Conservation (phyloP, 768 basidiomycete species). For the Rubroboletus pulcherrimus region DNA sequence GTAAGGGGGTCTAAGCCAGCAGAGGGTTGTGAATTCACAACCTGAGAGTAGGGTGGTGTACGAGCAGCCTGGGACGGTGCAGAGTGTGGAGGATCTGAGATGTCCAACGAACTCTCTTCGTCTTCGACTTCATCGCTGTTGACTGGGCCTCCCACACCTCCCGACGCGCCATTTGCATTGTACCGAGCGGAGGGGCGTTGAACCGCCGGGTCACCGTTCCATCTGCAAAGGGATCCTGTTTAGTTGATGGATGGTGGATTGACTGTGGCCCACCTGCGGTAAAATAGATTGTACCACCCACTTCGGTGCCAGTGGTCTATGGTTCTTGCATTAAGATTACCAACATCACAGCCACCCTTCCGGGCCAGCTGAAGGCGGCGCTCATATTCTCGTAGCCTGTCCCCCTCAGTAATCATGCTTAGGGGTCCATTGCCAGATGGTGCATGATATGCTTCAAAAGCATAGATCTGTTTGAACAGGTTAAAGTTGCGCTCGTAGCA, state of each 20-base stretch:
- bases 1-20: slow-evolving; percentile 13
- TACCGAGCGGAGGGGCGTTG: slow-evolving; percentile 45
- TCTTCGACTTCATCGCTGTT: slow-evolving; percentile 49
- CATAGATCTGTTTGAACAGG: slow-evolving; percentile 77
- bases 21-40: slow-evolving; percentile 10
- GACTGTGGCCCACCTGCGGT: slow-evolving; percentile 46
- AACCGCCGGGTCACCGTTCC: slow-evolving; percentile 64
- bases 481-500: slow-evolving; percentile 86
- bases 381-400: slow-evolving; percentile 69
- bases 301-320: slow-evolving; percentile 77
- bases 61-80: slow-evolving; percentile 25
- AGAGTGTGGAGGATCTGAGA: slow-evolving; percentile 32
- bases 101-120: slow-evolving; percentile 47
- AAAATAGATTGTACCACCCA: slow-evolving; percentile 76
- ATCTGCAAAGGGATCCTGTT: slow-evolving; percentile 38
- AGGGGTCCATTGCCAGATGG: slow-evolving; percentile 37
- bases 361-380: slow-evolving; percentile 64
- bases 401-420: slow-evolving; percentile 49
- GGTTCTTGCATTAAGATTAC: slow-evolving; percentile 67
- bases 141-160: slow-evolving; percentile 28
- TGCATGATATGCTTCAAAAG: slow-evolving; percentile 53
- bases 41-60: slow-evolving; percentile 23
- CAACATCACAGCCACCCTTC: slow-evolving; percentile 64
- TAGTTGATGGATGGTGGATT: neutral
- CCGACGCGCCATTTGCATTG: slow-evolving; percentile 26